Base-by-base conservation (phyloP, 176 grass and related monocot genomes). In the Cymbopogon citratus region DNA sequence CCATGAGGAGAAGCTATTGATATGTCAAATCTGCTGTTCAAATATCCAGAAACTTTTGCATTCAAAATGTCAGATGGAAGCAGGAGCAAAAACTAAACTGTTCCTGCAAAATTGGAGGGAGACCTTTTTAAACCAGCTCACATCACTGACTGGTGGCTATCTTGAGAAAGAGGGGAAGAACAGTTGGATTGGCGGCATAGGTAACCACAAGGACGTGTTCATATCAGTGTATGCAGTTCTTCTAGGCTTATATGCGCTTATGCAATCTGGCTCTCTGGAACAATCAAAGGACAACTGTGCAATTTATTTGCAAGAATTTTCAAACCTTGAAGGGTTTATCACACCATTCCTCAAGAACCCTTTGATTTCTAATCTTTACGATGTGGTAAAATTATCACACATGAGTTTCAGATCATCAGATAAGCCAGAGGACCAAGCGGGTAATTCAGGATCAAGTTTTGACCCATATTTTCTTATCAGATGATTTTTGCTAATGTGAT, bases 181-280 rank as follows among this genome's bases (percentile, higher is more conserved):
- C 10, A 89, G 91, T 83, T 98, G 96, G 92, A 90, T 98, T 81
- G 96, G 96, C 2, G 92, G 90, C 51, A 90, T 98, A 49, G 96
- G 96, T 14, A 98, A 98, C 85, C 90, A 95, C 69, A 98, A 95
- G 75, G 92, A 98, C 82, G 89, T 86, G 34, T 95, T 98, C 77
- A 72, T 91, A 62, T 90, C 85, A 38, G 86, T 98, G 2, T 98
- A 95, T 71, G 71, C 92, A 57, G 86, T 85, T 85, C 80, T 98
- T 19, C 83, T 95, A n/a, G 96, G 92, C 62, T 84, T 95, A 74
- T 91, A 84, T 74, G 88, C 80, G 5, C 89, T 93, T 54, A 86
- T 82, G 16, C 56, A 85, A 38, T 76, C 64, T 18, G 39, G 75
- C 48, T 73, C 39, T 34, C 6, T 68, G 3, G 81, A 77, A 52